Evolutionary conservation across 2,329 filamentous ascomycete species (phyloP).

Genomic region (Pseudogymnoascus sp.): DNA sequence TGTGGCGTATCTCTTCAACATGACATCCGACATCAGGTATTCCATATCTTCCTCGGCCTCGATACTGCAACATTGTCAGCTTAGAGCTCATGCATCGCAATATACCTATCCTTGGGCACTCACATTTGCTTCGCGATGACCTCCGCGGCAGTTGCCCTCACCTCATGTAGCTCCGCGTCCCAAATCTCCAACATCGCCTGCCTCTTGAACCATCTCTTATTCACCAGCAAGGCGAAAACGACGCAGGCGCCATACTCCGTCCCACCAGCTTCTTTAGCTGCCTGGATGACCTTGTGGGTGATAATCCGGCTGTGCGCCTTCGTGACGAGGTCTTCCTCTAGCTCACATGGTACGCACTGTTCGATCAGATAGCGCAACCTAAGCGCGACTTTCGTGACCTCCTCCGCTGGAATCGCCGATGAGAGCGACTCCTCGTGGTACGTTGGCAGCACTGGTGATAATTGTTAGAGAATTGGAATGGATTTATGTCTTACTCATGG

Average conservation of each 20-base stretch:
- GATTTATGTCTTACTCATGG: background rate
- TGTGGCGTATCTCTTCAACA: slow-evolving; percentile 85
- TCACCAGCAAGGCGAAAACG: slow-evolving; percentile 32
- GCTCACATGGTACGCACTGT: slow-evolving; percentile 80
- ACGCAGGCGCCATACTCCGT: slow-evolving; percentile 68
- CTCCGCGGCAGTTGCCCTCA: slow-evolving; percentile 77
- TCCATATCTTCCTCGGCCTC: slow-evolving; percentile 71
- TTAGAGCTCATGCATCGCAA: background rate
- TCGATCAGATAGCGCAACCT: slow-evolving; percentile 87
- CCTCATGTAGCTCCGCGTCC: slow-evolving; percentile 76
- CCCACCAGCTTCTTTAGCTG: slow-evolving; percentile 74
- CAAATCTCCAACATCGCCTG: slow-evolving; percentile 78
- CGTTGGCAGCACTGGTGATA: slow-evolving; percentile 52
- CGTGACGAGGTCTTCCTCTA: slow-evolving; percentile 67
- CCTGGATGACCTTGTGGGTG: slow-evolving; percentile 67
- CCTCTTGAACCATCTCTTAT: slow-evolving; percentile 62
- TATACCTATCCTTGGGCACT: slow-evolving; percentile 18
- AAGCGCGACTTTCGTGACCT: slow-evolving; percentile 84
- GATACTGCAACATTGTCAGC: slow-evolving; percentile 45
- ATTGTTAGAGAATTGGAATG: background rate
- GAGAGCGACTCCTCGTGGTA: slow-evolving; percentile 49
- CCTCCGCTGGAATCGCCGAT: slow-evolving; percentile 62
- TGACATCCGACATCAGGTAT: slow-evolving; percentile 70
- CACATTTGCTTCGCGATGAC: slow-evolving; percentile 76
- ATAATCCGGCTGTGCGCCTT: slow-evolving; percentile 78